These are phyloP conservation scores for Graphium sp. DNA, from an alignment of 2,329 filamentous ascomycete species.

Conservation along the genomic window DNA sequence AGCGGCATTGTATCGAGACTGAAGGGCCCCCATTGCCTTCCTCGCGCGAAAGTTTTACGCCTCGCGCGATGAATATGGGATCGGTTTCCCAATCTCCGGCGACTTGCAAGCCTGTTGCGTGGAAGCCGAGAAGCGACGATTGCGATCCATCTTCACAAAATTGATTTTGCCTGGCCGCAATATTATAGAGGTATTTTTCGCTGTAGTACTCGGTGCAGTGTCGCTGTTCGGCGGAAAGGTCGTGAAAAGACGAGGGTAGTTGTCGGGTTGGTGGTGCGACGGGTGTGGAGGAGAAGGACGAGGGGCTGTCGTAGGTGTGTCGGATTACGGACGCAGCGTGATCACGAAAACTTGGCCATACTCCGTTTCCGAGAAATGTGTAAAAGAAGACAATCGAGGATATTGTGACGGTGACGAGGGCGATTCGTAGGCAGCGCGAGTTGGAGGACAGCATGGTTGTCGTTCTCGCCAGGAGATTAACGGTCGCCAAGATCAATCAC, in stretches of 20 bases:
- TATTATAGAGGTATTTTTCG: not conserved
- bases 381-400: no score
- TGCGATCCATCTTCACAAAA: not conserved
- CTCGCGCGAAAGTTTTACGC: slow-evolving; percentile 7
- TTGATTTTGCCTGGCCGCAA: not conserved
- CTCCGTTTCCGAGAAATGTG: no score
- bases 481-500: no score
- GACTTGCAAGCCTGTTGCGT: slow-evolving; percentile 7
- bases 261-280: not conserved
- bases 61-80: slow-evolving; percentile 10
- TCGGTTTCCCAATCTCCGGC: slow-evolving; percentile 6
- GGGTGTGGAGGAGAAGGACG: no score
- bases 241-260: not conserved
- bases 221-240: not conserved
- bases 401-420: no score
- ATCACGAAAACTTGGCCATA: no score
- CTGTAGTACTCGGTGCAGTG: not conserved
- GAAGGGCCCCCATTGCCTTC: not conserved
- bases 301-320: no score
- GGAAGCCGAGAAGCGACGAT: slow-evolving; percentile 9
- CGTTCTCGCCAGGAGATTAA: no score
- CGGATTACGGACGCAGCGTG: no score
- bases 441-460: no score
- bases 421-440: no score
- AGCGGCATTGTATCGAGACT: not conserved